These are phyloP conservation scores for Fusarium abutilonis DNA, from an alignment of 2,329 filamentous ascomycete genomes.

Conservation along the genomic window DNA sequence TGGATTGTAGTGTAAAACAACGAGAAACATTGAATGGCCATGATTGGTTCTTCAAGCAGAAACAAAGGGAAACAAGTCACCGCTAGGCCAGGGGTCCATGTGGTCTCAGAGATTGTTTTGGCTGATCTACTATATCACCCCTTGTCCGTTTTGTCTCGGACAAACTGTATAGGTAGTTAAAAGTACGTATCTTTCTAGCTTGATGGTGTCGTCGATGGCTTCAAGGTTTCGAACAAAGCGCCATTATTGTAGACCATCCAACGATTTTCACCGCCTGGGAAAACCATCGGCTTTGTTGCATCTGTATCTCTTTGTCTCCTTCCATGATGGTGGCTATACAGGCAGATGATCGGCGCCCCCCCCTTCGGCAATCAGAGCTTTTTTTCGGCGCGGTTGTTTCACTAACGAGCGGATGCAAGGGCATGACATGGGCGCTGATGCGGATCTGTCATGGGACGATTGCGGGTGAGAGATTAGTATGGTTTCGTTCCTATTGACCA, in stretches of 20 bases:
- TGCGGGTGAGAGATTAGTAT: too few species aligned
- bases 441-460: background rate
- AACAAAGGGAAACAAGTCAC: too few species aligned
- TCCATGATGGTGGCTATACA: background rate
- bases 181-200: constrained; percentile 6
- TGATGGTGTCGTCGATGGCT: constrained; percentile 21
- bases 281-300: background rate
- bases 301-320: too few species aligned
- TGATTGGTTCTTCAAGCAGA: too few species aligned
- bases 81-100: background rate
- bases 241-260: too few species aligned
- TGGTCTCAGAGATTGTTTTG: background rate
- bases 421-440: constrained; percentile 19
- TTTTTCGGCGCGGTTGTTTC: constrained; percentile 21
- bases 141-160: background rate
- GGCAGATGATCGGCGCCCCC: background rate
- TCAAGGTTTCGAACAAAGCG: constrained; percentile 7
- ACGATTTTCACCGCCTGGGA: background rate
- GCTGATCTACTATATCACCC: background rate
- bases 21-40: too few species aligned
- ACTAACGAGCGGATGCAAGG: constrained; percentile 20
- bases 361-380: background rate
- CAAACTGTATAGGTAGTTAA: too few species aligned
- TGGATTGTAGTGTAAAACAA: too few species aligned
- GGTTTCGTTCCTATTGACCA: too few species aligned